Percentiles rank a stretch among this genome's conserved stretches.
Conservation (phyloP, 495 filamentous ascomycete genomes). For the Annulohypoxylon stygium region DNA sequence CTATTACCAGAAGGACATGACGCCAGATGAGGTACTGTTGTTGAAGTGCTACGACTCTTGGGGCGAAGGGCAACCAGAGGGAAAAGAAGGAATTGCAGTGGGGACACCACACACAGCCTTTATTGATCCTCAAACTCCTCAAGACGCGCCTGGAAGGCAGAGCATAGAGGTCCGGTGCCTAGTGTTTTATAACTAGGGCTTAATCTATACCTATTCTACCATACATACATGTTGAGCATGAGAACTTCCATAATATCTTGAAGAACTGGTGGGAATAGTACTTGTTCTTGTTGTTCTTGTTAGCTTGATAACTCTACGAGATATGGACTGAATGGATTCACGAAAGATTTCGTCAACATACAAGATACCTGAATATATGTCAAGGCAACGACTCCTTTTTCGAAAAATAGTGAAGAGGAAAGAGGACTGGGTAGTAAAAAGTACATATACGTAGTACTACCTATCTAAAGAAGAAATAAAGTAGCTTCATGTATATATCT, state of each 20-base stretch:
- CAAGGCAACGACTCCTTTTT: too few relatives aligned
- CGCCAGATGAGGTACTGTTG: slow-evolving; percentile 77
- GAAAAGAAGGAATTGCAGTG: slow-evolving; percentile 66
- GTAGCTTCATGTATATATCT: too few relatives aligned
- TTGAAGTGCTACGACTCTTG: slow-evolving; percentile 87
- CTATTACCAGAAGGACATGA: slow-evolving; percentile 87
- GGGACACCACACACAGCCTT: slow-evolving; percentile 90
- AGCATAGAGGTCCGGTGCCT: slow-evolving; percentile 91
- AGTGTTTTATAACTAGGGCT: slow-evolving; percentile 71
- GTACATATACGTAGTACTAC: too few relatives aligned
- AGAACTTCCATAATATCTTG: background rate
- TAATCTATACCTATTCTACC: background rate
- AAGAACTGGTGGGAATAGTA: too few relatives aligned
- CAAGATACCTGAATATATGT: too few relatives aligned
- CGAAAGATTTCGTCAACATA: too few relatives aligned
- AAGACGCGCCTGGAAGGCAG: slow-evolving; percentile 73
- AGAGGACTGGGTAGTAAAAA: too few relatives aligned
- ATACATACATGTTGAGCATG: background rate
- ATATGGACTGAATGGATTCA: too few relatives aligned
- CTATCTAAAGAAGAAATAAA: too few relatives aligned
- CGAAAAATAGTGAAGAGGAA: too few relatives aligned
- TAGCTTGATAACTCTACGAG: too few relatives aligned
- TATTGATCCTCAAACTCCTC: slow-evolving; percentile 74
- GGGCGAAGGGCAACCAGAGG: slow-evolving; percentile 60
- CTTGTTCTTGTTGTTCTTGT: too few relatives aligned